Evolutionary conservation across 768 basidiomycete genomes (phyloP).

Genomic region (Kwoniella sp.): DNA sequence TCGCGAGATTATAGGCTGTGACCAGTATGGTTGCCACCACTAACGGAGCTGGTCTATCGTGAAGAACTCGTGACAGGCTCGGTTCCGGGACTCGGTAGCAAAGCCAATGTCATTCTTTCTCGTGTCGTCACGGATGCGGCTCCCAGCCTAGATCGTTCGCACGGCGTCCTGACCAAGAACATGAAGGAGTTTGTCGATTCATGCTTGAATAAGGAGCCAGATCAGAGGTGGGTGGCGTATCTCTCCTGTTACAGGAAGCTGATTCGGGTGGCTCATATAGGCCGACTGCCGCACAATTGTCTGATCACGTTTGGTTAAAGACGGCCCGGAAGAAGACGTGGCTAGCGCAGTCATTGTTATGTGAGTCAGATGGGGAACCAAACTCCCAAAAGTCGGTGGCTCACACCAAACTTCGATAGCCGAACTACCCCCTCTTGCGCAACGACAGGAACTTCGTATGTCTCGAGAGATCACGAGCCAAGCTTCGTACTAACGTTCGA

Average conservation of each 20-base stretch:
- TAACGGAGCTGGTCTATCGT: neutral
- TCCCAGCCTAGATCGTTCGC: conserved; percentile 66
- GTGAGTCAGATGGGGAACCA: conserved; percentile 11
- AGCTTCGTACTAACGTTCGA: neutral
- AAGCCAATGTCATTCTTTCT: conserved; percentile 67
- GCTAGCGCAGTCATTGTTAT: conserved; percentile 69
- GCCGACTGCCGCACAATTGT: conserved; percentile 71
- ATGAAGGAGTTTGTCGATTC: conserved; percentile 79
- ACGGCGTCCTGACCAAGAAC: conserved; percentile 64
- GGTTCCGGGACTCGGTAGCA: conserved; percentile 74
- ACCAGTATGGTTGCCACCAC: neutral
- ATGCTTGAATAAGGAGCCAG: conserved; percentile 81
- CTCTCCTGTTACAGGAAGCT: neutral
- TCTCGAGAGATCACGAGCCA: too few species aligned
- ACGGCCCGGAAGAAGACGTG: conserved; percentile 71
- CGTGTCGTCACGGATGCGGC: conserved; percentile 74
- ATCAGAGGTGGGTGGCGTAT: too few species aligned
- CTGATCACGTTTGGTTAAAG: conserved; percentile 74
- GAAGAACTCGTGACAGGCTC: conserved; percentile 54
- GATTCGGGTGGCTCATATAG: conserved; percentile 50
- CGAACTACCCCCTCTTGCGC: conserved; percentile 29
- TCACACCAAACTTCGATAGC: conserved; percentile 3
- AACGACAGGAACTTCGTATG: conserved; percentile 38
- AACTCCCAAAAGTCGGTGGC: neutral
- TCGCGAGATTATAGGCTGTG: too few species aligned